These are phyloP conservation scores for Cutaneotrichosporon sp. DNA, from an alignment of 1,284 basidiomycete species.

Conservation along the genomic window DNA sequence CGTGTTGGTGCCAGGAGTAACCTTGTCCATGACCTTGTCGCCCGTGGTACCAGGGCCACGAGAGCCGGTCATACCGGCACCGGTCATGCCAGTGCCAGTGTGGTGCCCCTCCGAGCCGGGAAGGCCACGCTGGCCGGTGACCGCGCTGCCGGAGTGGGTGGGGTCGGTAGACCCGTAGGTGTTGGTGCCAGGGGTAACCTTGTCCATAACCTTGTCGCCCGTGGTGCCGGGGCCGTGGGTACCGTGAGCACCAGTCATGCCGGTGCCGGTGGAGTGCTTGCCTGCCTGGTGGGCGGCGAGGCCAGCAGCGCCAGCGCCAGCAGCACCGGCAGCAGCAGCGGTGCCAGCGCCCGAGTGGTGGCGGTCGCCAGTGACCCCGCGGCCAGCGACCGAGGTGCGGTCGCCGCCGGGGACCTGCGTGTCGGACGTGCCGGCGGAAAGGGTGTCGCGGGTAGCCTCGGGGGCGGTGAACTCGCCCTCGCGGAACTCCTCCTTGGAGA, in stretches of 20 bases:
- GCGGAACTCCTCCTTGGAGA: conserved; percentile 12
- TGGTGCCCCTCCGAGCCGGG: neutral
- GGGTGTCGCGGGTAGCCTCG: too few relatives aligned
- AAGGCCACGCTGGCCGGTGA: neutral
- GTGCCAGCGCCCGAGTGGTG: neutral
- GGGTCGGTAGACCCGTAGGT: neutral
- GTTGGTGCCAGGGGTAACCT: neutral
- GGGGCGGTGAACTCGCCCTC: neutral
- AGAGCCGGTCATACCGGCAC: too few relatives aligned
- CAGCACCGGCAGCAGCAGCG: neutral
- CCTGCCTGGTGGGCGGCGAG: neutral
- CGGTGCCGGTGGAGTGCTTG: conserved; percentile 4
- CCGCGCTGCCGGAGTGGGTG: neutral
- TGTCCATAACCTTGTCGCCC: neutral
- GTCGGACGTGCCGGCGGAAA: too few relatives aligned
- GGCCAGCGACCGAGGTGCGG: neutral
- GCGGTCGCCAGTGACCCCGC: neutral
- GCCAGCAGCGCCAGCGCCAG: conserved; percentile 4
- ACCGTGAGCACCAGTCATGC: neutral
- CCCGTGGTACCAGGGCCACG: neutral
- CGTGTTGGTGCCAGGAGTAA: conserved; percentile 1
- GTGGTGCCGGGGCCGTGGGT: neutral
- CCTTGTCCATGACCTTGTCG: neutral
- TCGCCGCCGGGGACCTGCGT: neutral
- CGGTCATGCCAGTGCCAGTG: conserved; percentile 2